A percentile compares a stretch with the other conserved stretches of the same genome.
Conservation (phyloP, 2,329 filamentous ascomycete genomes). For the Nemania diffusa region DNA sequence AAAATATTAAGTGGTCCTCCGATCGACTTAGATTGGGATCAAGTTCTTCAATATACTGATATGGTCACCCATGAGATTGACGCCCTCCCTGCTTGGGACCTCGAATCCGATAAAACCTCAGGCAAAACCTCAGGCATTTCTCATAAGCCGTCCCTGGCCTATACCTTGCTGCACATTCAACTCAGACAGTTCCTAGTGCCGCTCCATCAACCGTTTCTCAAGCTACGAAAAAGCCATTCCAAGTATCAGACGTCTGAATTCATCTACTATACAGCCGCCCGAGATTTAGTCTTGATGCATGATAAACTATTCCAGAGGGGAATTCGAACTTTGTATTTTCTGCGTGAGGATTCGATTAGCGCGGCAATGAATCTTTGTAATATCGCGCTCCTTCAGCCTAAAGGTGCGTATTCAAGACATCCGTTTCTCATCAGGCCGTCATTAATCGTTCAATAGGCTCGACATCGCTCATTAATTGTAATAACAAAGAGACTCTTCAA, state of each 20-base stretch:
- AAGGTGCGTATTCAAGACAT: conserved; percentile 44
- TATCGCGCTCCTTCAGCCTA: conserved; percentile 69
- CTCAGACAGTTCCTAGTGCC: conserved; percentile 71
- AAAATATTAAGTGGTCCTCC: conserved; percentile 65
- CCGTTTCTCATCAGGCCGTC: neutral
- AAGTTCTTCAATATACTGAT: conserved; percentile 70
- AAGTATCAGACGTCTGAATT: conserved; percentile 72
- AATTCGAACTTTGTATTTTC: conserved; percentile 67
- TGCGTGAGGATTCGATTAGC: conserved; percentile 69
- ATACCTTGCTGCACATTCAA: conserved; percentile 69
- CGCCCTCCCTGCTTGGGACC: conserved; percentile 66
- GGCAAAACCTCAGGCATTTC: conserved; percentile 52
- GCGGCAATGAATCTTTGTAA: conserved; percentile 70
- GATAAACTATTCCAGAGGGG: conserved; percentile 69
- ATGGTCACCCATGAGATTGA: conserved; percentile 71
- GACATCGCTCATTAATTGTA: conserved; percentile 71
- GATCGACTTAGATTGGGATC: conserved; percentile 68
- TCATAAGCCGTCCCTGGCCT: conserved; percentile 67
- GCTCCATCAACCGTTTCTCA: conserved; percentile 69
- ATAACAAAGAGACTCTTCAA: conserved; percentile 67
- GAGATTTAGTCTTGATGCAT: conserved; percentile 70
- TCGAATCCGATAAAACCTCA: conserved; percentile 53
- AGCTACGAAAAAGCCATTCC: conserved; percentile 67
- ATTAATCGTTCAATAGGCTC: conserved; percentile 54
- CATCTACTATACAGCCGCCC: conserved; percentile 70